Conservation (phyloP, 2,329 filamentous ascomycete species). For the Calonectria ilicicola region DNA sequence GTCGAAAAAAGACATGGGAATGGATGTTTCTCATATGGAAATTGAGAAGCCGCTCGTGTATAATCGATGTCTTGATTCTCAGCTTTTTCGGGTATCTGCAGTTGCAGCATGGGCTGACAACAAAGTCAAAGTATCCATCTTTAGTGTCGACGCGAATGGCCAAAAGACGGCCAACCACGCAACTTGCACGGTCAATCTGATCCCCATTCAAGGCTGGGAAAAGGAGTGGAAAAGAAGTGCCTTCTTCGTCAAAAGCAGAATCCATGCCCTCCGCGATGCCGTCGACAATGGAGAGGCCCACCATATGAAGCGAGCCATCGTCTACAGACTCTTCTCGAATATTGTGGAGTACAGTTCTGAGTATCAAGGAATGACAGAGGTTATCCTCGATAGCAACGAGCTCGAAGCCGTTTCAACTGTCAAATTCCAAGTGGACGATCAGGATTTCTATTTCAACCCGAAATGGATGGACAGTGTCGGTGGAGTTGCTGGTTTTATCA, state of each 20-base stretch:
- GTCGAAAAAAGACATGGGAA: constrained; percentile 16
- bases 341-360: constrained; percentile 68
- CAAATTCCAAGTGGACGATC: constrained; percentile 60
- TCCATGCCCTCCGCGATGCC: constrained; percentile 62
- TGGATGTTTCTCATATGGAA: constrained; percentile 35
- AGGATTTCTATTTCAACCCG: constrained; percentile 65
- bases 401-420: constrained; percentile 55
- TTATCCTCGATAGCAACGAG: constrained; percentile 56
- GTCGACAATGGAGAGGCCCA: constrained; percentile 35
- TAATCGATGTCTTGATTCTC: constrained; percentile 18
- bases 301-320: constrained; percentile 35
- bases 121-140: constrained; percentile 33
- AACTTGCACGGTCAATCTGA: constrained; percentile 18
- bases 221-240: constrained; percentile 37
- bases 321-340: constrained; percentile 74
- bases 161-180: constrained; percentile 30
- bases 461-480: constrained; percentile 71
- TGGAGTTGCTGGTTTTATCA: constrained; percentile 71
- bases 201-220: constrained; percentile 18
- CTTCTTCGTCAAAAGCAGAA: constrained; percentile 73
- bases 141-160: constrained; percentile 34
- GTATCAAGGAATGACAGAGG: constrained; percentile 70
- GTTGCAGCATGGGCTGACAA: constrained; percentile 28
- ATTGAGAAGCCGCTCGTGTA: constrained; percentile 36
- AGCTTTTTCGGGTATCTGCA: constrained; percentile 33